Evolutionary conservation across 495 filamentous ascomycete genomes (phyloP).

Genomic region (Neurospora sp.): DNA sequence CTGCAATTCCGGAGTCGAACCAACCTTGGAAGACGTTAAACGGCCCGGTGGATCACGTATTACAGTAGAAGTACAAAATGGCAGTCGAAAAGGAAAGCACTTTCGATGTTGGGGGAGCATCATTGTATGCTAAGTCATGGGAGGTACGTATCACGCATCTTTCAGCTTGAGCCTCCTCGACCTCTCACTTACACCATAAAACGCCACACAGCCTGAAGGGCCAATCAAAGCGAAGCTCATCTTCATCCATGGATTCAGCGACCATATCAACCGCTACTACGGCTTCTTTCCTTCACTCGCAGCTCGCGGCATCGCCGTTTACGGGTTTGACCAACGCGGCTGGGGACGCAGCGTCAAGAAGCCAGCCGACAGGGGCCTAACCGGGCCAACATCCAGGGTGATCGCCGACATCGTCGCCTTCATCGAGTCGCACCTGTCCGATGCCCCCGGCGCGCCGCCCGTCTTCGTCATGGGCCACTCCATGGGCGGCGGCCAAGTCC

Average conservation of each 20-base stretch:
- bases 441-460: constrained; percentile 29
- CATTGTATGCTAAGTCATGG: constrained; percentile 81
- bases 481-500: constrained; percentile 63
- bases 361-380: constrained; percentile 49
- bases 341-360: constrained; percentile 45
- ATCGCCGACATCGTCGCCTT: constrained; percentile 69
- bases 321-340: constrained; percentile 71
- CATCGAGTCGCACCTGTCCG: constrained; percentile 35
- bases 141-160: constrained; percentile 42
- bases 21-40: not conserved
- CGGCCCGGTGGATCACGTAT: not conserved
- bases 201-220: constrained; percentile 34
- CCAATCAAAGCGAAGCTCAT: constrained; percentile 55
- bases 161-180: not conserved
- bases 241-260: constrained; percentile 80
- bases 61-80: constrained; percentile 25
- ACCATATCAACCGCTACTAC: constrained; percentile 70
- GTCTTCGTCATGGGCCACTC: constrained; percentile 84
- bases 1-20: not conserved
- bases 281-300: constrained; percentile 60
- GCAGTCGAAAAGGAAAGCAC: constrained; percentile 38
- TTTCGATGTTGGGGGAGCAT: constrained; percentile 44
- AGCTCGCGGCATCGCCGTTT: constrained; percentile 58
- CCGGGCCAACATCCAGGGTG: constrained; percentile 60
- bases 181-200: not conserved